Percentiles rank a stretch among this genome's conserved stretches.
These are phyloP conservation scores for Botrytis sinoallii DNA, from an alignment of 2,329 filamentous ascomycete genomes.

Conservation along the genomic window DNA sequence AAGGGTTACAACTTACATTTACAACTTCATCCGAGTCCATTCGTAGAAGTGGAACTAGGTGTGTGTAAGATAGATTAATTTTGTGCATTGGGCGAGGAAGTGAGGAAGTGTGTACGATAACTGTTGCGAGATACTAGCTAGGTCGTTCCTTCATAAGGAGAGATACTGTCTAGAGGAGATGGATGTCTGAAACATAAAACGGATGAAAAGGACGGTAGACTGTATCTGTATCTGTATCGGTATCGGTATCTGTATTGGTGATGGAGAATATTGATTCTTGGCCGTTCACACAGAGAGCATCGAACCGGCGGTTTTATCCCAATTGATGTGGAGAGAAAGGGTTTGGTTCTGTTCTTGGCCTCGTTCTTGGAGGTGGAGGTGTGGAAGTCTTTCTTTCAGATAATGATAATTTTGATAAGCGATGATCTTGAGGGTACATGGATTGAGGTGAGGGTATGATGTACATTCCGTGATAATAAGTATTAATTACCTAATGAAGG, in stretches of 20 bases:
- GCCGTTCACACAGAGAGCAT: not conserved
- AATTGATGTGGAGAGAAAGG: not conserved
- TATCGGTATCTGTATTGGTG: not conserved
- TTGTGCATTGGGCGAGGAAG: not conserved
- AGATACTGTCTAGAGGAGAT: no score
- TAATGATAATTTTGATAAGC: not conserved
- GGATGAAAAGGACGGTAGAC: not conserved
- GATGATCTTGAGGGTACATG: not conserved
- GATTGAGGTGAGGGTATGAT: no score
- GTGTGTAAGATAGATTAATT: not conserved
- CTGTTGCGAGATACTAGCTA: no score
- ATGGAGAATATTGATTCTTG: not conserved
- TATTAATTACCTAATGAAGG: not conserved
- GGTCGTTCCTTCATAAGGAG: no score
- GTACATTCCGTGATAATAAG: not conserved
- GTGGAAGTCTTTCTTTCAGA: no score
- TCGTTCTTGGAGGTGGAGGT: no score
- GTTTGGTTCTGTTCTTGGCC: not conserved
- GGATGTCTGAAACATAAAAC: not conserved
- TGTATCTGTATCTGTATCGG: no score
- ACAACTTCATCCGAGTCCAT: not conserved
- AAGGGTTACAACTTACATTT: no score
- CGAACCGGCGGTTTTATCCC: not conserved
- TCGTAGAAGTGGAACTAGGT: not conserved
- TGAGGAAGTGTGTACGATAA: no score